Percentiles rank a stretch among this genome's conserved stretches.
Evolutionary conservation across 257 asterid species (phyloP).

Genomic region (Apocynum venetum): DNA sequence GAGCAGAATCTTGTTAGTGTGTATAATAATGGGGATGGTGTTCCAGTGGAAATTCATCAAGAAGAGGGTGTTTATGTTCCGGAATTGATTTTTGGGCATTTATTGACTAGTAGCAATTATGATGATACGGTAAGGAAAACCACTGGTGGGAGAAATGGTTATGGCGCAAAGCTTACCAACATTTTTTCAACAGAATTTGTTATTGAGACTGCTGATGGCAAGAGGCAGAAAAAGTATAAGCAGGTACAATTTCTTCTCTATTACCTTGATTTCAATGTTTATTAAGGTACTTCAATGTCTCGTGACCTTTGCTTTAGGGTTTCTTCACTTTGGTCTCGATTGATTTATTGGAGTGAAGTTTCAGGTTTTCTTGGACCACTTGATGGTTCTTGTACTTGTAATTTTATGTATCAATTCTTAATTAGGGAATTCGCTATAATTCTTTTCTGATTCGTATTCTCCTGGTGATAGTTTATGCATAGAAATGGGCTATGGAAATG

Average conservation of each 20-base stretch:
- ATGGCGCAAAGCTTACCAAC: slow-evolving; percentile 92
- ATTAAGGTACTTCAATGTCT: too few species aligned
- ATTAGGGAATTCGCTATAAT: not conserved
- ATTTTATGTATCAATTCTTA: not conserved
- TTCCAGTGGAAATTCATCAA: slow-evolving; percentile 95
- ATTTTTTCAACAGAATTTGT: slow-evolving; percentile 85
- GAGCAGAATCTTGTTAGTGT: slow-evolving; percentile 62
- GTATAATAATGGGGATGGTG: slow-evolving; percentile 88
- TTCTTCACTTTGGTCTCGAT: not conserved
- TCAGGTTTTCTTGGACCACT: not conserved
- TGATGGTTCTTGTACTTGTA: not conserved
- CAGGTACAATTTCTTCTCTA: slow-evolving; percentile 48
- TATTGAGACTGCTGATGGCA: slow-evolving; percentile 93
- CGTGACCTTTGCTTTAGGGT: not conserved
- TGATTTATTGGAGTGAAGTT: not conserved
- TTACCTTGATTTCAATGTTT: not conserved
- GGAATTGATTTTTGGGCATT: slow-evolving; percentile 91
- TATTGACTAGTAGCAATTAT: slow-evolving; percentile 94
- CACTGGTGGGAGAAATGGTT: slow-evolving; percentile 94
- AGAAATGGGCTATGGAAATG: not conserved
- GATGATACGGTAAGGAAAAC: slow-evolving; percentile 92
- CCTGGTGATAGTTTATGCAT: not conserved
- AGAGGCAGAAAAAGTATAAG: slow-evolving; percentile 73
- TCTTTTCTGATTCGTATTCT: not conserved
- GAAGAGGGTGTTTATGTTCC: slow-evolving; percentile 98